These are phyloP conservation scores for Vitis cinerea DNA, from an alignment of 164 flowering plant genomes.

Conservation along the genomic window DNA sequence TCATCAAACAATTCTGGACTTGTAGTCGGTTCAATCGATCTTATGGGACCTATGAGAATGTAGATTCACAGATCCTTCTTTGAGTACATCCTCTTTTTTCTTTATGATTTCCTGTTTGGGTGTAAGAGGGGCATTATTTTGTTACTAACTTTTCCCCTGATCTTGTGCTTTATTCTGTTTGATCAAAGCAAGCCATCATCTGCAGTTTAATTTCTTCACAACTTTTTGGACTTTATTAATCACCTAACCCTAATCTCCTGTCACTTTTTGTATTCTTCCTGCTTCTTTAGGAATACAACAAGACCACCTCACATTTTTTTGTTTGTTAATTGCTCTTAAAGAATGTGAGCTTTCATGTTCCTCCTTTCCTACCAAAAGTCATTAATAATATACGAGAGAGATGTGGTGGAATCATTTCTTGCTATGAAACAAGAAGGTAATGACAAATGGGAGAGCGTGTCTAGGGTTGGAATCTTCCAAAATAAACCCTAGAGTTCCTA, in stretches of 20 bases:
- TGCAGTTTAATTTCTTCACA: not conserved
- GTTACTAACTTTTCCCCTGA: not conserved
- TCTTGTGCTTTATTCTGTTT: not conserved
- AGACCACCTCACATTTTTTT: too few species aligned
- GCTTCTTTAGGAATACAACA: too few species aligned
- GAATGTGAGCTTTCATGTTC: not conserved
- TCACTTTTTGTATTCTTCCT: too few species aligned
- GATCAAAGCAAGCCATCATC: not conserved
- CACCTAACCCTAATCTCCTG: too few species aligned
- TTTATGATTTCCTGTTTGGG: not conserved
- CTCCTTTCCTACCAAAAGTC: not conserved
- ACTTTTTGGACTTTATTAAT: too few species aligned
- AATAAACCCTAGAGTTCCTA: not conserved
- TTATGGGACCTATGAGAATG: too few species aligned
- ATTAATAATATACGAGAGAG: not conserved
- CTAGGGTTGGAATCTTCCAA: conserved; percentile 2
- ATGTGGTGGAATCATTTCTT: conserved; percentile 5
- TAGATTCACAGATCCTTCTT: not conserved
- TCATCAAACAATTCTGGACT: too few species aligned
- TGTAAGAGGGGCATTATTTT: not conserved
- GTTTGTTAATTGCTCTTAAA: too few species aligned
- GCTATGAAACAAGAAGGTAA: conserved; percentile 4
- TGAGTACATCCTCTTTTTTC: not conserved
- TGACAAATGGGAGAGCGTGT: not conserved
- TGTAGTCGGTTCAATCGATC: too few species aligned